Conservation (phyloP, 2,329 filamentous ascomycete genomes). For the Claviceps digitariae region DNA sequence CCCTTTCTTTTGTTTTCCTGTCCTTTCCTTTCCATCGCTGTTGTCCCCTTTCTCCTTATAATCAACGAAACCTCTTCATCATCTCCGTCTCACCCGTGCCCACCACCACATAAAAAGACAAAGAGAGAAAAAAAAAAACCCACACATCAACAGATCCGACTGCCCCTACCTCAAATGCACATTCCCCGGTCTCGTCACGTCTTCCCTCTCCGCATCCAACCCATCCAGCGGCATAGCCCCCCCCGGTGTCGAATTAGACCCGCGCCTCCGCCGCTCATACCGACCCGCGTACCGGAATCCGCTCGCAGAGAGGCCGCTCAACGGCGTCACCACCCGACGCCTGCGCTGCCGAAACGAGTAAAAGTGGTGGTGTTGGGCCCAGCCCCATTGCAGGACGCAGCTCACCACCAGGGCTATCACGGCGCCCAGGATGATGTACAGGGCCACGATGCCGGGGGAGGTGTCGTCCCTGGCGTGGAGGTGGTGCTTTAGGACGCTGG, state of each 20-base stretch:
- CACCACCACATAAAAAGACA: no score
- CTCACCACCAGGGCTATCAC: neutral
- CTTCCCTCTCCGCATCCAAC: neutral
- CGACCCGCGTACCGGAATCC: neutral
- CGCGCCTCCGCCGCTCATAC: neutral
- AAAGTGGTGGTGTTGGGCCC: neutral
- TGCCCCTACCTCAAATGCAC: neutral
- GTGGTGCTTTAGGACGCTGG: neutral
- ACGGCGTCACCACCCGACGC: neutral
- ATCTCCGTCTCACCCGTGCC: no score
- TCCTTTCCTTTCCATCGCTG: no score
- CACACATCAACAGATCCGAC: no score
- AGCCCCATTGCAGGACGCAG: neutral
- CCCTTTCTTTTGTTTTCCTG: no score
- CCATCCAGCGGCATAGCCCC: neutral
- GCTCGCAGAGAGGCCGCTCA: neutral
- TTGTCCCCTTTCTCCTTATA: no score
- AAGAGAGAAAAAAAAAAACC: no score
- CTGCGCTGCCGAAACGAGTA: neutral
- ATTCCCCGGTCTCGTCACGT: neutral
- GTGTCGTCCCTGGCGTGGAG: neutral
- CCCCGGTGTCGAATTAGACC: neutral
- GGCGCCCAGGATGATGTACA: neutral
- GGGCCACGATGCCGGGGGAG: neutral
- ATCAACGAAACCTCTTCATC: neutral